Percentiles rank a stretch among this genome's conserved stretches.
phyloP scores from a whole-genome alignment of 2,329 filamentous ascomycete species.

The Aspergillus vadensis region DNA sequence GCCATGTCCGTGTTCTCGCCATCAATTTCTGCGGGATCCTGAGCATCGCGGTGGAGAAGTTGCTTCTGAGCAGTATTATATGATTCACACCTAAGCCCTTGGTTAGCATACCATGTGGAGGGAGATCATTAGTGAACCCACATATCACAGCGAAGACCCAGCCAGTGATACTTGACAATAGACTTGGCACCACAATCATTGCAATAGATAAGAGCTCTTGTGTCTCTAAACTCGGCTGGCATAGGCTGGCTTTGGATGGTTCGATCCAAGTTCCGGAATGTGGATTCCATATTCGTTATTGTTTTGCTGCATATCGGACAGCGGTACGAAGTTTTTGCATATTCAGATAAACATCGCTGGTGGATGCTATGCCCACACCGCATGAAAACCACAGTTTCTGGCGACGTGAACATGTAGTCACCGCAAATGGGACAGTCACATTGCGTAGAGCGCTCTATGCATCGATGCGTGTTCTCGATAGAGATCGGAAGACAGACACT shows the following conservation, averaged over 20 bases:
- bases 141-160: slow-evolving; percentile 81
- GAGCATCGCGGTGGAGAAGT: slow-evolving; percentile 37
- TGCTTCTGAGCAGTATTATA: slow-evolving; percentile 51
- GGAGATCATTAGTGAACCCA: slow-evolving; percentile 33
- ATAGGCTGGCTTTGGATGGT: slow-evolving; percentile 89
- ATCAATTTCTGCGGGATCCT: slow-evolving; percentile 28
- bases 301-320: slow-evolving; percentile 97
- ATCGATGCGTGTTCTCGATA: slow-evolving; percentile 82
- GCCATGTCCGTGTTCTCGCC: slow-evolving; percentile 21
- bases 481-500: slow-evolving; percentile 92
- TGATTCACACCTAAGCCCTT: slow-evolving; percentile 44
- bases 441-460: slow-evolving; percentile 90
- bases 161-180: slow-evolving; percentile 87
- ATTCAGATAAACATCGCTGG: slow-evolving; percentile 80
- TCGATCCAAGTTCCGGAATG: slow-evolving; percentile 87
- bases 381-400: slow-evolving; percentile 88
- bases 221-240: slow-evolving; percentile 78
- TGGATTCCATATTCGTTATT: slow-evolving; percentile 94
- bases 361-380: slow-evolving; percentile 95
- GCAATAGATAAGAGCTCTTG: slow-evolving; percentile 81
- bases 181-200: slow-evolving; percentile 93
- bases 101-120: slow-evolving; percentile 13
- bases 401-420: slow-evolving; percentile 94
- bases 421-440: slow-evolving; percentile 96
- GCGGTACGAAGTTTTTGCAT: slow-evolving; percentile 88